A percentile compares a stretch with the other conserved stretches of the same genome.
These are phyloP conservation scores for Yamadazyma phyllophila DNA, from an alignment of 805 yeast genomes.

Conservation along the genomic window DNA sequence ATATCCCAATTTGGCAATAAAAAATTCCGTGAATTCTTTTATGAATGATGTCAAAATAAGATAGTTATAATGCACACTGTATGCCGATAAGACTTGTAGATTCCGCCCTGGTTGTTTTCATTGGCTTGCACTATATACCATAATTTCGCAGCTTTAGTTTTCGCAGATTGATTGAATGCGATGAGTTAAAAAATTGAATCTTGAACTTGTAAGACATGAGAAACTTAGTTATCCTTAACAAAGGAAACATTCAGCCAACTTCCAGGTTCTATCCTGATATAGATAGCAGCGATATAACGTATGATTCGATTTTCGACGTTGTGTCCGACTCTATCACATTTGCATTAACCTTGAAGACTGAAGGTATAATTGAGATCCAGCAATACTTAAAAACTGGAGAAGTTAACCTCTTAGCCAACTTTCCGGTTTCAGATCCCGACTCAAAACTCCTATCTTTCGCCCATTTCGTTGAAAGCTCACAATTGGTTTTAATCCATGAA, in stretches of 20 bases:
- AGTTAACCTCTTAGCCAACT: conserved; percentile 56
- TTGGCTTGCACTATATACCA: too few species aligned
- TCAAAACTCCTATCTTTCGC: conserved; percentile 49
- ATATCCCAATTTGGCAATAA: conserved; percentile 40
- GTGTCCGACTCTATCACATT: conserved; percentile 71
- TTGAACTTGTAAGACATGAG: conserved; percentile 32
- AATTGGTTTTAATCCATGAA: conserved; percentile 61
- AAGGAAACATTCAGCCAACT: conserved; percentile 50
- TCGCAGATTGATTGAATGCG: background rate
- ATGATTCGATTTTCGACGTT: conserved; percentile 62
- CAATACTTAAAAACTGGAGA: conserved; percentile 67
- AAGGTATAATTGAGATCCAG: conserved; percentile 68
- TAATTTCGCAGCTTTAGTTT: background rate
- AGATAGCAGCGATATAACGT: conserved; percentile 20
- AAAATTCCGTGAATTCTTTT: conserved; percentile 32
- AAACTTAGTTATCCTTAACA: conserved; percentile 51
- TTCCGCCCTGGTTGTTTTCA: too few species aligned
- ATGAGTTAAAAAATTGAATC: conserved; percentile 4
- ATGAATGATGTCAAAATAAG: background rate
- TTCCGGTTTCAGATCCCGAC: conserved; percentile 44
- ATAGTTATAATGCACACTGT: too few species aligned
- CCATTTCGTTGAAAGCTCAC: conserved; percentile 69
- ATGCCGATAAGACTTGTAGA: too few species aligned
- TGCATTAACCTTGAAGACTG: conserved; percentile 53
- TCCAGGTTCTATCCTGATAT: conserved; percentile 67